Evolutionary conservation across 305 asterid species (phyloP).

Genomic region (Fraxinus angustifolia): DNA sequence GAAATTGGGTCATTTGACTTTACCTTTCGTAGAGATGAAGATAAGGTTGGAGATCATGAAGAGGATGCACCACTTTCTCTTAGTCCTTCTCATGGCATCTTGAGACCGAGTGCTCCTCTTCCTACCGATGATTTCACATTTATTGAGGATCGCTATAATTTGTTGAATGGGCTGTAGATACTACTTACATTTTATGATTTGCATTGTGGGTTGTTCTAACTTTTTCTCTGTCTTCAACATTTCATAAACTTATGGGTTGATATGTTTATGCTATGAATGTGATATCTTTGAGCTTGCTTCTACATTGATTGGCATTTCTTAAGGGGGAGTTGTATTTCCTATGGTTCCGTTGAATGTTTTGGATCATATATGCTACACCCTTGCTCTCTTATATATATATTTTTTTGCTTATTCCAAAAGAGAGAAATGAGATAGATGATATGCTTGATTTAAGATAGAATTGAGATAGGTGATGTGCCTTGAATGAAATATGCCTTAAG

Average conservation of each 20-base stretch:
- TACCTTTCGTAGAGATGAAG: not conserved
- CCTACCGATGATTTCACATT: not conserved
- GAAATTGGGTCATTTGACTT: not conserved
- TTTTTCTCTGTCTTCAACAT: not conserved
- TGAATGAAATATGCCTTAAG: too few relatives aligned
- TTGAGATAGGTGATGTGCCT: too few relatives aligned
- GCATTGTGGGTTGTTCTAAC: not conserved
- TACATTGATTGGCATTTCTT: too few relatives aligned
- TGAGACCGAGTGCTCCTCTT: not conserved
- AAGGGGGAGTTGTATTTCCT: not conserved
- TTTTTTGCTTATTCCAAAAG: not conserved
- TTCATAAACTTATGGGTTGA: not conserved
- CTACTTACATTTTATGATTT: not conserved
- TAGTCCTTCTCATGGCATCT: not conserved
- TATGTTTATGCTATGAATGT: not conserved
- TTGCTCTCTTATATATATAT: not conserved
- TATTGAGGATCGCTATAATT: too few relatives aligned
- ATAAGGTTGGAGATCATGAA: not conserved
- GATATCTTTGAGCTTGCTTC: not conserved
- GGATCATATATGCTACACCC: not conserved
- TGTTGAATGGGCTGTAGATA: too few relatives aligned
- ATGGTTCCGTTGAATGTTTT: not conserved
- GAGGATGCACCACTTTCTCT: not conserved
- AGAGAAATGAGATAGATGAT: not conserved
- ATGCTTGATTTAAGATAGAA: not conserved